Base-by-base conservation (phyloP, 768 basidiomycete species). In the Hortiboletus campestris region DNA sequence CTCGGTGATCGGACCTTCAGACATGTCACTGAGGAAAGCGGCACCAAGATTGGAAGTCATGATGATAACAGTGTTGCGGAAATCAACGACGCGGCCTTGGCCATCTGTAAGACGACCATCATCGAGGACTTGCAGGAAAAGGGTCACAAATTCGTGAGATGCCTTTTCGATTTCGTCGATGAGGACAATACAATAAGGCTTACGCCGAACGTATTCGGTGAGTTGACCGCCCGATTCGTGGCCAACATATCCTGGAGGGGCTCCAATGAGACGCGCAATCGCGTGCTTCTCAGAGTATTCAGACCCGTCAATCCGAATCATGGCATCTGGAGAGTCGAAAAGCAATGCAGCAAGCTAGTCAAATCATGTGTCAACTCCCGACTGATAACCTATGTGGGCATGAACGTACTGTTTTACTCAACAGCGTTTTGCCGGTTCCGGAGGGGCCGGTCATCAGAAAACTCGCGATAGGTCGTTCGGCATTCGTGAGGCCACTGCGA, bases 101-200 rank as follows among this genome's bases (percentile, higher is more conserved):
- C 93, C 89, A 63, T 96, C 94, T 20, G 94, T 96, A 59, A 96
- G 78, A 42, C 90, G 84, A 11, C 94, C 94, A 60, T 96, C 94
- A 62, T 97, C 94, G 43, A 97, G 81, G 28, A 95, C 91, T 71
- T 95, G 93, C 2, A 88, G 74, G 67, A 88, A 84, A 38, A 88
- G 76, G 25, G 84, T 86, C 57, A 85, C 81, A 49, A 88, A 84
- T 68, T 84, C 86, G 51, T 84, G 84, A 59, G 86, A 86, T 7
- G 94, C 90, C 72, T 97, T 96, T 72, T 97, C 94, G 52, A 97
- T 85, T 73, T 92, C 91, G 68, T 91, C 90, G 63, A 94, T 86
- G 56, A 92, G 78, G 50, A 93, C 79, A 63, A 93, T 92, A 55
- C 82, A 84, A 69, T 95, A 97, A 1, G 94, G 94, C 69, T 93